Base-by-base conservation (phyloP, 257 asterid genomes). In the Gynochthodes officinalis region DNA sequence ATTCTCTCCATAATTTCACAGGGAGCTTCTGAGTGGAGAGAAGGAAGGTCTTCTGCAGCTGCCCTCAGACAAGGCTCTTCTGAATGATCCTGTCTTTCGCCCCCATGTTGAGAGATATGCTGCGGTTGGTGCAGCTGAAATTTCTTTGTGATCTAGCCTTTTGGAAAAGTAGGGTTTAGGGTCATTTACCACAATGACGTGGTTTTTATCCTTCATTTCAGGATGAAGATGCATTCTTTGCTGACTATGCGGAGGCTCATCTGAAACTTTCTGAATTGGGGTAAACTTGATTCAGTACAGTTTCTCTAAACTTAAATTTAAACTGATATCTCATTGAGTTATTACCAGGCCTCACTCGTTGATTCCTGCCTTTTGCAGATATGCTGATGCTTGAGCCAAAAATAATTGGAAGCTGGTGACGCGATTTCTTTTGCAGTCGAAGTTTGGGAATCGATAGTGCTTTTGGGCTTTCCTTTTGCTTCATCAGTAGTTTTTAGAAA, bases 201-300 rank as follows among this genome's bases (percentile, higher is more conserved):
- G n/a, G n/a, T n/a, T n/a, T n/a, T n/a, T n/a, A n/a, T n/a, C n/a
- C n/a, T n/a, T n/a, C n/a, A n/a, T 43, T 50, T 33, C 76, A 89
- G 97, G 94, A 89, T 60, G 98, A 92, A 82, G 98, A 92, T 77
- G 90, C 91, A 18, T 92, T 92, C 84, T 92, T 89, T 65, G 85
- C 87, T 16, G 96, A 89, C 69, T 89, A 92, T 74, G 96, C 96
- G 4, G 86, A 46, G 59, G 85, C 96, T 73, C 97, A 92, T 77
- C 21, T 60, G 88, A 89, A 84, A 74, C 96, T 92, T 37, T 89
- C 93, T 44, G 97, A 92, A 73, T 76, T 92, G 82, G 96, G 96
- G 97, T 91, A 82, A 77, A 77, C 52, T 61, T 50, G 33, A 68
- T 15, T 2, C 16, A 48, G 1, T 59, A 15, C 39, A 4, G 7